Evolutionary conservation across 169 alveolate genomes (phyloP).

Genomic region (Plasmodium inui): DNA sequence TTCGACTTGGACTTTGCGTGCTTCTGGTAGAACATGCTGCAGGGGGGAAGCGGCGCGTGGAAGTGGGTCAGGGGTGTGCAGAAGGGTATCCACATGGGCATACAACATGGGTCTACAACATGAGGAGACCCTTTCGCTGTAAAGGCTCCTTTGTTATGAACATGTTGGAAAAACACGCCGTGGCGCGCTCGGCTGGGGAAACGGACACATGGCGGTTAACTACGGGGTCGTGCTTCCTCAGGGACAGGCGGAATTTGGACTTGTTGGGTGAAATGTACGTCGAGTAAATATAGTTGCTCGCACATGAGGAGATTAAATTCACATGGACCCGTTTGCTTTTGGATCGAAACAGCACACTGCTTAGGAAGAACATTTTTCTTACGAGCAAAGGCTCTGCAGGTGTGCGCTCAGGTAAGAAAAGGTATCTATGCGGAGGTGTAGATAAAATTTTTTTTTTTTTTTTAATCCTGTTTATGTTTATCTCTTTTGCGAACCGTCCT

Average conservation of each 20-base stretch:
- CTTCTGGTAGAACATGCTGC: constrained; percentile 66
- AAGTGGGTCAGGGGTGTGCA: neutral
- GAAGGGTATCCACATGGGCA: too few species aligned
- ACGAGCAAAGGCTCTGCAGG: neutral
- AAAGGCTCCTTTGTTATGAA: too few species aligned
- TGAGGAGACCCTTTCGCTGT: neutral
- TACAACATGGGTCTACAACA: neutral
- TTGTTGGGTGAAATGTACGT: constrained; percentile 88
- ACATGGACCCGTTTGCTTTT: constrained; percentile 88
- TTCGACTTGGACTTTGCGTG: constrained; percentile 49
- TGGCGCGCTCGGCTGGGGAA: neutral
- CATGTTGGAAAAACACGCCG: neutral
- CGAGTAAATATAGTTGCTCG: constrained; percentile 85
- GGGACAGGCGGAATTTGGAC: constrained; percentile 84
- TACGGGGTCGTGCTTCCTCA: constrained; percentile 88
- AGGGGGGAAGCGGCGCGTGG: neutral
- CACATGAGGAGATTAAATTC: constrained; percentile 84
- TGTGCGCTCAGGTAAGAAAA: neutral
- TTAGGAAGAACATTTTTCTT: constrained; percentile 82
- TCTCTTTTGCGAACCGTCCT: neutral
- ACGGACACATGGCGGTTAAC: constrained; percentile 89
- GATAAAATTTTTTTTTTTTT: neutral
- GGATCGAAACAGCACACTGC: constrained; percentile 80
- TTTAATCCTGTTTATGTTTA: neutral
- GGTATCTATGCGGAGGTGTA: neutral